Evolutionary conservation across 2,329 filamentous ascomycete species (phyloP), one percentile per base, ranked within the genome.

Genomic region (Stemphylium vesicarium): DNA sequence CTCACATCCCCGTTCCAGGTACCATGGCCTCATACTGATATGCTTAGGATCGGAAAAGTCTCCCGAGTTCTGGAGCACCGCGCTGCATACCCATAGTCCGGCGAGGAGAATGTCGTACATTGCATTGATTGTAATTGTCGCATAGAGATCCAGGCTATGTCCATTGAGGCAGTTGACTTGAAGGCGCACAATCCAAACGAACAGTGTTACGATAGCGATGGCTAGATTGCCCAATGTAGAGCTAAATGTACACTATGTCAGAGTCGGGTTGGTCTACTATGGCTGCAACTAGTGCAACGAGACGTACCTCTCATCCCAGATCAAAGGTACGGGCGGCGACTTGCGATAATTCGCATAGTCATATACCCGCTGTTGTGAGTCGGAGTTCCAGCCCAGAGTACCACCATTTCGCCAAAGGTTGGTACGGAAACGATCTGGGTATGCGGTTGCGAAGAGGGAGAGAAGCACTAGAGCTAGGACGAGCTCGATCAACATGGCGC

Each of bases 301-400:
- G 20, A 31, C 36, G 12, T 18, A 62, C 64, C 48, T 59, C 47
- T 65, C 52, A 38, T 62, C 61, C 64, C 65, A 68, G 2, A 62
- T 44, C 20, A 58, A n/a, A 1, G 65, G 60, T 41, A 66, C 56
- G 3, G 49, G 45, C 2, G 53, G 59, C 8, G 50, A 36, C 20
- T 61, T 50, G 6, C 49, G 51, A 42, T 65, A 56, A 12, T 65
- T 68, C 29, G 65, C 65, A 32, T 56, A 57, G 22, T 57, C 35
- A 41, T 65, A 66, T 2, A 57, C 53, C 9, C 60, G 60, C 22
- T 57, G 55, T 12, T 51, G 50, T n/a, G 60, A 60, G 42, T 61
- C 56, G 2, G 63, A 66, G 15, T 64, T 63, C 60, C 57, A 65
- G 35, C 57, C 59, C 42, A 57, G 51, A 10, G n/a, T 53, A 0